Base-by-base conservation (phyloP, 2,329 filamentous ascomycete genomes). In the Bipolaris victoriae region DNA sequence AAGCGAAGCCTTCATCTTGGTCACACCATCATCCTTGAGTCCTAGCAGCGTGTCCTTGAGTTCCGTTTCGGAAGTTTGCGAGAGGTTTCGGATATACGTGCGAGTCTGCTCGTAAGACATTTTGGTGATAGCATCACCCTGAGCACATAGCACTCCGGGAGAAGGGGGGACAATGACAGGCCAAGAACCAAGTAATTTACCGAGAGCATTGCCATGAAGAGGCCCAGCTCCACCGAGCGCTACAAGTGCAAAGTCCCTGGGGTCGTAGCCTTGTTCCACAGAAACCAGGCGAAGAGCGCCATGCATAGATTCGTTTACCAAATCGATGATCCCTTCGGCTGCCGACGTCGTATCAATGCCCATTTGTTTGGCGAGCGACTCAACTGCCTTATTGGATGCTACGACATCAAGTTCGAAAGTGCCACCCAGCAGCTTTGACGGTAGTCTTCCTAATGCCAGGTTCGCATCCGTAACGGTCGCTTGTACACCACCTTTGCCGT, bases 131-230 rank as follows among this genome's bases (percentile, higher is more conserved):
- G 77, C 79, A 69, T 83, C 81, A 0, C 81, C 81, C 52, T 81
- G 78, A 2, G 81, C 81, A 57, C 81, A 83, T 0, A 83, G 69
- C 9, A 81, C 79, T 20, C 81, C 81, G 4, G 81, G 81, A 1
- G 80, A 80, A 1, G 79, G 80, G 10, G 81, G 81, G 2, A 83
- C 72, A n/a, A 83, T 82, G n/a, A 83, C 80, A 4, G 81, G 81
- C 78, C 79, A 83, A 2, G 80, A 79, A 0, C 80, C 79, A 5
- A 83, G 74, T 1, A 83, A 74, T 61, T 82, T 77, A 20, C 81
- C 81, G 1, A 83, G 72, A 3, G 80, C 78, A 49, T 83, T 83
- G 3, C 79, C 81, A 58, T 83, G 81, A n/a, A 83, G 71, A 16
- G 81, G 81, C 0, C 81, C 81, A 20, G 81, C 81, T 49, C 81